phyloP scores from a whole-genome alignment of 768 basidiomycete genomes.

The Suillus spraguei region DNA sequence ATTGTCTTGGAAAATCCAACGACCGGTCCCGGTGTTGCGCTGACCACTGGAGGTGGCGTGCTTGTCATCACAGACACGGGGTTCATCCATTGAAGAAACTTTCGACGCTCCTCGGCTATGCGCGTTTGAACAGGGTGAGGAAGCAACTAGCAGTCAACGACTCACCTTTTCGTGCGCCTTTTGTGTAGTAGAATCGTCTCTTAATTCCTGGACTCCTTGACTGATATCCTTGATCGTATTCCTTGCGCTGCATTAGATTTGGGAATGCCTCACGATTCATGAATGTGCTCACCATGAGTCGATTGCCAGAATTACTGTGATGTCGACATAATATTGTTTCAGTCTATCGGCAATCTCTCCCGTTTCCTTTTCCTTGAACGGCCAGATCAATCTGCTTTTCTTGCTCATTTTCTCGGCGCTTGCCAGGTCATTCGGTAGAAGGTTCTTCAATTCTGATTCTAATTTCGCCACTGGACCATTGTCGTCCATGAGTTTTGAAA shows the following conservation, averaged over 20 bases:
- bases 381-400: background rate
- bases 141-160: fast-evolving
- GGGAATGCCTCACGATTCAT: background rate
- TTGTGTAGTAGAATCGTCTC: background rate
- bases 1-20: background rate
- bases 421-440: background rate
- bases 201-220: background rate
- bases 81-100: background rate
- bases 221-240: background rate
- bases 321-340: background rate
- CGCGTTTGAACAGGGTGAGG: background rate
- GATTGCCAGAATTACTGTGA: background rate
- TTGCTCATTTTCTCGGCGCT: background rate
- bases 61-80: background rate
- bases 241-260: background rate
- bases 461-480: background rate
- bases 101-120: background rate
- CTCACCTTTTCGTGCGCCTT: background rate
- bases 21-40: background rate
- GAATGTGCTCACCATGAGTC: background rate
- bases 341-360: background rate
- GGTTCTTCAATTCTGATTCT: background rate
- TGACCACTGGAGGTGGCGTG: background rate
- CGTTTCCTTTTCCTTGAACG: conserved; percentile 9
- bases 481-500: background rate